Evolutionary conservation across 2,329 filamentous ascomycete species (phyloP), one percentile per base, ranked within the genome.

Genomic region (Colletotrichum viniferum): DNA sequence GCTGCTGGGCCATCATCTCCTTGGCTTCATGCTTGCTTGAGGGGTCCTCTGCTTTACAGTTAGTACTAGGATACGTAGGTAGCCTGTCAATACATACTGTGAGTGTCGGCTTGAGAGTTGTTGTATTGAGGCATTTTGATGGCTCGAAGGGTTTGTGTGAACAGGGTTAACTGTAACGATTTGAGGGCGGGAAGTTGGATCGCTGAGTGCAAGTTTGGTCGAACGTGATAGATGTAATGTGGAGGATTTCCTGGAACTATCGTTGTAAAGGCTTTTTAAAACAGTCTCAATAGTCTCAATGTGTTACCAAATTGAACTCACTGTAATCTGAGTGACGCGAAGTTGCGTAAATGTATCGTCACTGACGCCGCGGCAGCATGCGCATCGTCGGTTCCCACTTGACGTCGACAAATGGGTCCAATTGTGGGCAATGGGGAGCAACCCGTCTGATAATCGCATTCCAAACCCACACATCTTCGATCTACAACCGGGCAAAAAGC

Each of bases 121-220:
- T 43, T 56, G 56, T 63, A 73, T 14, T 69, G 64, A 56, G 71
- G 56, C 71, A 73, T 73, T 4, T 28, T 71, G n/a, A 52, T n/a
- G 5, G 18, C 43, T 52, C n/a, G 5, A 52, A 52, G n/a, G 43
- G 2, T 7, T 13, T 13, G 3, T 24, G 43, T 52, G 21, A 13
- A 24, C 6, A 4, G 10, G 2, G 2, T 12, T 21, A 0, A 21
- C n/a, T 52, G 10, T 21, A 21, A 21, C n/a, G n/a, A 52, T 13
- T 13, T 24, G 12, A 0, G 43, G 10, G 3, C 56, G 56, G 9
- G 9, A 60, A n/a, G 56, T 60, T 14, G 0, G 26, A 60, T 7
- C 18, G 18, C 26, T 21, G 16, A 3, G 16, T 7, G 5, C 12
- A 32, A 32, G 16, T 16, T 52, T 52, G n/a, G 43, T 52, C n/a